Evolutionary conservation across 768 basidiomycete genomes (phyloP).

Genomic region (Dioszegia aurantiaca): DNA sequence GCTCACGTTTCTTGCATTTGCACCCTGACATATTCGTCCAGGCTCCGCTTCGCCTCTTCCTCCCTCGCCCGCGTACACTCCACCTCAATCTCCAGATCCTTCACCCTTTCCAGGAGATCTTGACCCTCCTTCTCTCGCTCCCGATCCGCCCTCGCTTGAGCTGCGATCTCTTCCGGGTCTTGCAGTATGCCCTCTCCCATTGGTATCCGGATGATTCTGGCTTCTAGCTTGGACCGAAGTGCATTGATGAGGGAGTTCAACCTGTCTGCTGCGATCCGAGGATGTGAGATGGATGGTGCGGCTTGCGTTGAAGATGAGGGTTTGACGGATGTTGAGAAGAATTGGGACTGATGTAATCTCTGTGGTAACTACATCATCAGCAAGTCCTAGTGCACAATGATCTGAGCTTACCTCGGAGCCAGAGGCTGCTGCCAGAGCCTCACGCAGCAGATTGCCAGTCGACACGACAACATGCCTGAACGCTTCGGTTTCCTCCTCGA

Average conservation of each 20-base stretch:
- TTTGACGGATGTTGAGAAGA: constrained; percentile 30
- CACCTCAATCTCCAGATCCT: constrained; percentile 47
- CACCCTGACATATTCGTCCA: constrained; percentile 34
- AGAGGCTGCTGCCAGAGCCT: constrained; percentile 31
- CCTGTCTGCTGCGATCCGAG: constrained; percentile 38
- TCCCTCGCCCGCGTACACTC: constrained; percentile 33
- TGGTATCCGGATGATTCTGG: constrained; percentile 20
- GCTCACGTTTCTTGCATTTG: constrained; percentile 22
- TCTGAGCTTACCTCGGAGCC: constrained; percentile 36
- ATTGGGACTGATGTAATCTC: constrained; percentile 39
- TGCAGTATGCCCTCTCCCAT: background rate
- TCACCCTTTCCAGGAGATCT: constrained; percentile 43
- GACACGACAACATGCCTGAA: constrained; percentile 50
- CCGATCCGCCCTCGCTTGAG: constrained; percentile 31
- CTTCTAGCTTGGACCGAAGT: constrained; percentile 25
- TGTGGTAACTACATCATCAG: constrained; percentile 32
- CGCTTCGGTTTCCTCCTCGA: constrained; percentile 51
- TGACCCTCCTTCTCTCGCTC: constrained; percentile 30
- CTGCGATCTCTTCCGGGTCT: constrained; percentile 32
- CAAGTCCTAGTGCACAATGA: background rate
- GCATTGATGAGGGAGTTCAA: constrained; percentile 36
- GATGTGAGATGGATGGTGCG: constrained; percentile 47
- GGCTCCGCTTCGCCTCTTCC: constrained; percentile 36
- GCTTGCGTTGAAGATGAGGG: constrained; percentile 17
- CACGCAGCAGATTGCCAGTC: constrained; percentile 42